A percentile compares a stretch with the other conserved stretches of the same genome.
Evolutionary conservation across 75 land plant genomes (phyloP).

Genomic region (Adiantum capillusveneris): DNA sequence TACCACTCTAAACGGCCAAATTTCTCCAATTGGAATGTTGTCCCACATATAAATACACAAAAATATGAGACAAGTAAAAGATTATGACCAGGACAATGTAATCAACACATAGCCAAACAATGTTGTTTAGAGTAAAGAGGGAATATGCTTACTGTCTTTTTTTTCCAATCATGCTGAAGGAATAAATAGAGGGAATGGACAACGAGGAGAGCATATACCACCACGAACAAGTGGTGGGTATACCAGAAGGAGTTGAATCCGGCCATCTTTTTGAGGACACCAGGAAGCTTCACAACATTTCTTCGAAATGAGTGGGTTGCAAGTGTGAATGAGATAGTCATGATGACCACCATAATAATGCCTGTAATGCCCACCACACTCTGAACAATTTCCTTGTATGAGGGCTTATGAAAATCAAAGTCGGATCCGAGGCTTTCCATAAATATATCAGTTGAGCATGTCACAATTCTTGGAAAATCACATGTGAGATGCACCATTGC

Average conservation of each 20-base stretch:
- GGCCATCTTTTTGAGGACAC: constrained; percentile 51
- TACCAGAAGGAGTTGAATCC: constrained; percentile 93
- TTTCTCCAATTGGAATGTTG: too few relatives aligned
- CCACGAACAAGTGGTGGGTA: constrained; percentile 61
- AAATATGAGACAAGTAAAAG: too few relatives aligned
- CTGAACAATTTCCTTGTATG: constrained; percentile 24
- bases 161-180: constrained; percentile 44
- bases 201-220: constrained; percentile 53
- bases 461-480: constrained; percentile 44
- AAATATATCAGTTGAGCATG: constrained; percentile 33
- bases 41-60: too few relatives aligned
- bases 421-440: constrained; percentile 26
- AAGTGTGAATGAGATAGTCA: constrained; percentile 66
- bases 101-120: too few relatives aligned
- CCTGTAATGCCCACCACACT: constrained; percentile 53
- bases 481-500: constrained; percentile 44
- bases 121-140: too few relatives aligned
- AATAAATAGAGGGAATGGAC: constrained; percentile 52
- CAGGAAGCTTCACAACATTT: constrained; percentile 60
- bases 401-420: constrained; percentile 51
- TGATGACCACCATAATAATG: constrained; percentile 55
- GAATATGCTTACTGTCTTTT: constrained; percentile 62
- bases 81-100: too few relatives aligned
- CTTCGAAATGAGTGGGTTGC: constrained; percentile 66
- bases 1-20: too few relatives aligned